Evolutionary conservation across 192 early-diverging fungal genomes (phyloP), one percentile per base, ranked within the genome.

Genomic region (Backusella tarrabulga): DNA sequence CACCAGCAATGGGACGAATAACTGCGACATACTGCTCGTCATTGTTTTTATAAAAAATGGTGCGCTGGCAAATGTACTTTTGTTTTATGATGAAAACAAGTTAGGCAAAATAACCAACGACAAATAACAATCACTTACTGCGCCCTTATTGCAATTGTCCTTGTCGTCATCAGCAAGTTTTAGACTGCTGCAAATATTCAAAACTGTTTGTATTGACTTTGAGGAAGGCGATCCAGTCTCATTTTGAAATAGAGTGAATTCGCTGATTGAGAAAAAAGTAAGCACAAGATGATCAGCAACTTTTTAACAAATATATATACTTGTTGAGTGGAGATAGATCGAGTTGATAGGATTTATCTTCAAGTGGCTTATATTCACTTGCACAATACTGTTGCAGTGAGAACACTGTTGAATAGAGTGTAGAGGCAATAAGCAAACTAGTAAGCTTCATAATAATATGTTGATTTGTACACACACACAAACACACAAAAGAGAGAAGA

Each of bases 161-260:
- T 73, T 41, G 14, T 26, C 36, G 21, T 73, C 40, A 19, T 72
- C 73, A 41, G 63, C 56, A 35, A 36, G 29, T 17, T 67, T 52
- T 44, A 81, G 41, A 26, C 68, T 34, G 23, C 74, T 73, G 40
- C 80, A 81, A n/a, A 81, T 42, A 32, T 81, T 81, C 26, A 81
- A 34, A 12, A 50, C 60, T 17, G 70, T 42, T 32, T 69, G 46
- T 32, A 60, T 77, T 15, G 71, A 68, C 1, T 56, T 38, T 15
- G 9, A 42, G 35, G 66, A 36, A 9, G 80, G 80, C 2, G 40
- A 40, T 42, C 73, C 71, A 44, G 63, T 63, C 4, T 23, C 42
- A 2, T 75, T 72, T 38, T 42, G 38, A 32, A 34, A 17, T 7
- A 80, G 36, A n/a, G 9, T 34, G 54, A 81, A 63, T 19, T 72